Percentiles rank a stretch among this genome's conserved stretches.
Evolutionary conservation across 805 yeast genomes (phyloP).

Genomic region (Candida easanensis): DNA sequence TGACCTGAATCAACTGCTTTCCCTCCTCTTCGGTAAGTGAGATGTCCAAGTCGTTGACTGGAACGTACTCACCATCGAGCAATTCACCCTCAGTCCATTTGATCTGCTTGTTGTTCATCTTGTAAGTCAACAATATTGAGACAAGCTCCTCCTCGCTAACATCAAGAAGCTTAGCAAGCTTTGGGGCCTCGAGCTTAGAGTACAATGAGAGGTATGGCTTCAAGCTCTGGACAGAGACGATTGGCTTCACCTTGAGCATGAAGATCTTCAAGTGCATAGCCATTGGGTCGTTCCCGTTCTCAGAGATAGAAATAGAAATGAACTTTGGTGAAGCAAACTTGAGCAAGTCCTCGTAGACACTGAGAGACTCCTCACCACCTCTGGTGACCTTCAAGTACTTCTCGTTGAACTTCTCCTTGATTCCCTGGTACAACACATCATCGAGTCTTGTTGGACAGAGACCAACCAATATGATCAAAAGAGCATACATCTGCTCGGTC

Average conservation of each 20-base stretch:
- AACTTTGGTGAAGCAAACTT: slow-evolving; percentile 48
- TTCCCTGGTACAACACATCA: slow-evolving; percentile 40
- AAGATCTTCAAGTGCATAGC: slow-evolving; percentile 42
- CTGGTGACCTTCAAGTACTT: slow-evolving; percentile 40
- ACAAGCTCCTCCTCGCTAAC: slow-evolving; percentile 33
- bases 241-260: slow-evolving; percentile 38
- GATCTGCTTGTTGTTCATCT: slow-evolving; percentile 43
- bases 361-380: slow-evolving; percentile 40
- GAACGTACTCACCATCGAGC: slow-evolving; percentile 38
- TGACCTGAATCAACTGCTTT: slow-evolving; percentile 36
- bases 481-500: slow-evolving; percentile 50
- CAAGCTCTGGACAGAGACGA: slow-evolving; percentile 38
- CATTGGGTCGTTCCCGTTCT: slow-evolving; percentile 37
- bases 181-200: slow-evolving; percentile 42
- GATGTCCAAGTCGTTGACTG: slow-evolving; percentile 44
- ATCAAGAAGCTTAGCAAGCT: slow-evolving; percentile 39
- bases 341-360: slow-evolving; percentile 44
- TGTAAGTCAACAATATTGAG: slow-evolving; percentile 40
- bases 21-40: slow-evolving; percentile 36
- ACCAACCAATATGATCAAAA: slow-evolving; percentile 43
- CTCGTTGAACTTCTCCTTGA: slow-evolving; percentile 46
- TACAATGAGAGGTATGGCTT: slow-evolving; percentile 45
- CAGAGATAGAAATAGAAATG: slow-evolving; percentile 38
- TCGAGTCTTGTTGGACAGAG: slow-evolving; percentile 46
- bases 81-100: slow-evolving; percentile 41